phyloP scores from a whole-genome alignment of 768 basidiomycete genomes.

The Podaxis rugospora region DNA sequence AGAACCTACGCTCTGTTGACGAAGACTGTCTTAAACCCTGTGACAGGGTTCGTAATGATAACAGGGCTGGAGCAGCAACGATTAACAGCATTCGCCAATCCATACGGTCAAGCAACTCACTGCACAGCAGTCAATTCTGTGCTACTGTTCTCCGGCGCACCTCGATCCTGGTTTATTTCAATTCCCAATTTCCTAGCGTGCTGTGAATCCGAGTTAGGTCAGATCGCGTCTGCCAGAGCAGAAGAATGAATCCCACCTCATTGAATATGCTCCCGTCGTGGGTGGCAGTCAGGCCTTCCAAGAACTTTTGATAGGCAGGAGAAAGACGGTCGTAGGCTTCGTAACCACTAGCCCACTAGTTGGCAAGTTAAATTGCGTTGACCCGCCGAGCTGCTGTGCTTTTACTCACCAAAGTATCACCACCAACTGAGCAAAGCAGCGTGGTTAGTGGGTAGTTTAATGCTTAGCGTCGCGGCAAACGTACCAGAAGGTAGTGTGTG shows the following conservation, averaged over 20 bases:
- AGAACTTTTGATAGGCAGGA: constrained; percentile 44
- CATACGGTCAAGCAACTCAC: constrained; percentile 22
- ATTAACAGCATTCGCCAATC: background rate
- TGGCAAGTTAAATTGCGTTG: background rate
- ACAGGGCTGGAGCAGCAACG: constrained; percentile 31
- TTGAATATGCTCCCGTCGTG: constrained; percentile 32
- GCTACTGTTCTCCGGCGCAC: constrained; percentile 50
- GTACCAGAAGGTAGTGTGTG: constrained; percentile 33
- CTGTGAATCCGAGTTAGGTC: background rate
- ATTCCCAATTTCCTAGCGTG: constrained; percentile 6
- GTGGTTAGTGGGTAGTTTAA: background rate
- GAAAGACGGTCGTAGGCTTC: constrained; percentile 64
- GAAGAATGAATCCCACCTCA: background rate
- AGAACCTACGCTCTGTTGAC: constrained; percentile 42
- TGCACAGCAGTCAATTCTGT: constrained; percentile 45
- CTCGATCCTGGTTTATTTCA: constrained; percentile 29
- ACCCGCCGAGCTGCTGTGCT: background rate
- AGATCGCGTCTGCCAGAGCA: background rate
- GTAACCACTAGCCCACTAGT: constrained; percentile 34
- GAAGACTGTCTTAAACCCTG: constrained; percentile 53
- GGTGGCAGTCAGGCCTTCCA: constrained; percentile 54
- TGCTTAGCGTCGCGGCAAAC: background rate
- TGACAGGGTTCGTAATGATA: constrained; percentile 56
- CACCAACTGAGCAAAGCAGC: background rate
- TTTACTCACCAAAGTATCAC: background rate